Conservation (phyloP, 2,329 filamentous ascomycete genomes). For the Talaromyces verruculosus region DNA sequence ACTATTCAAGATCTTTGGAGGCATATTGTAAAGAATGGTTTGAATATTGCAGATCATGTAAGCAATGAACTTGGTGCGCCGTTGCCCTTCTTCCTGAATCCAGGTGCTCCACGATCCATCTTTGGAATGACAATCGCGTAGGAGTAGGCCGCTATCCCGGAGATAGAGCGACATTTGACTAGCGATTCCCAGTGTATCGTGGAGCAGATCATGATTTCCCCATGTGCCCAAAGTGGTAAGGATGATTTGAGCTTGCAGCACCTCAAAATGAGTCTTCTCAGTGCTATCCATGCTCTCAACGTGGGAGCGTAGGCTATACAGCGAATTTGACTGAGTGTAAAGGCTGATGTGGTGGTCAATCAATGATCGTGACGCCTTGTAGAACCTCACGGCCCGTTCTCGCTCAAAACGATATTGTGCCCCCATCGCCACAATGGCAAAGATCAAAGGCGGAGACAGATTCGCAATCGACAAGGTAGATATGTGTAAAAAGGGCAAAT, state of each 20-base stretch:
- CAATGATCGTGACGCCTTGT: slow-evolving; percentile 17
- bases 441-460: slow-evolving; percentile 16
- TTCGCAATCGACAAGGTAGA: slow-evolving; percentile 12
- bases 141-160: slow-evolving; percentile 15
- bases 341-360: slow-evolving; percentile 14
- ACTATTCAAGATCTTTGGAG: slow-evolving; percentile 17
- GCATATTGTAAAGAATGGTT: slow-evolving; percentile 18
- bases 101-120: slow-evolving; percentile 17
- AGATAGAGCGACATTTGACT: slow-evolving; percentile 19
- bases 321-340: slow-evolving; percentile 6
- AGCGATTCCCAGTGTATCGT: slow-evolving; percentile 15
- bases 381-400: slow-evolving; percentile 18
- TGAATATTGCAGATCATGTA: slow-evolving; percentile 17
- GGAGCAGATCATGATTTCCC: slow-evolving; percentile 17
- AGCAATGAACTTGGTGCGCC: slow-evolving; percentile 17
- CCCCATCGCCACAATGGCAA: slow-evolving; percentile 15
- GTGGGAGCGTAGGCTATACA: slow-evolving; percentile 14
- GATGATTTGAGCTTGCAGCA: slow-evolving; percentile 17
- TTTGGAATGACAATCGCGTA: slow-evolving; percentile 12
- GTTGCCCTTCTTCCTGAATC: slow-evolving; percentile 16
- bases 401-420: slow-evolving; percentile 19
- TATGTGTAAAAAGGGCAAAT: slow-evolving; percentile 16
- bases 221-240: slow-evolving; percentile 18
- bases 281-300: slow-evolving; percentile 13
- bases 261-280: slow-evolving; percentile 17